Evolutionary conservation across 139 green algal genomes (phyloP).

Genomic region (Haematococcus lacustris): DNA sequence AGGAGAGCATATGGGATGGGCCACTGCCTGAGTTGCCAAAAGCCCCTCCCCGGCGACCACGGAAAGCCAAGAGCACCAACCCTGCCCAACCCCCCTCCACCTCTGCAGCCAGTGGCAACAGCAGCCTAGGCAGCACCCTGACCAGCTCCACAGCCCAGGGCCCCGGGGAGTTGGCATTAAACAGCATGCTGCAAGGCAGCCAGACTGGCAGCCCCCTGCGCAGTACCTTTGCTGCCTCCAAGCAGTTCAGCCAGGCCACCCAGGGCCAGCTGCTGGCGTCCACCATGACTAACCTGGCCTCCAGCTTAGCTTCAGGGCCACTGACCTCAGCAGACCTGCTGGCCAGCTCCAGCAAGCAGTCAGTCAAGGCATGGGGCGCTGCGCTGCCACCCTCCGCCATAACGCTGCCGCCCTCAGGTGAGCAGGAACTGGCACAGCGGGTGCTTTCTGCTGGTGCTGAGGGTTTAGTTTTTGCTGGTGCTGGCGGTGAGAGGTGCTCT

Average conservation of each 20-base stretch:
- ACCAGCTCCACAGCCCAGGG: too few species aligned
- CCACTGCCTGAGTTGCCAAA: constrained; percentile 17
- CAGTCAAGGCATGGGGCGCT: constrained; percentile 17
- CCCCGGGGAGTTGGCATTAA: too few species aligned
- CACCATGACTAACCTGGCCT: not conserved
- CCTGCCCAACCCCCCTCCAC: not conserved
- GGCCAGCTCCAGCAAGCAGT: not conserved
- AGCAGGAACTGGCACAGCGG: not conserved
- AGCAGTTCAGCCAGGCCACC: constrained; percentile 11
- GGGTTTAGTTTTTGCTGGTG: not conserved
- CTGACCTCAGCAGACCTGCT: not conserved
- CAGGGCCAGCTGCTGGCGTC: constrained; percentile 15
- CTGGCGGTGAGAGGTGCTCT: not conserved
- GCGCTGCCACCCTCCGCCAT: constrained; percentile 22
- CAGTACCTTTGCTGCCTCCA: constrained; percentile 6
- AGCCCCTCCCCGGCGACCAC: not conserved
- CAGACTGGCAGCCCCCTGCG: not conserved
- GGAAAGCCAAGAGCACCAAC: not conserved
- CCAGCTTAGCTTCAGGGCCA: not conserved
- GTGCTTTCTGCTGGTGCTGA: not conserved
- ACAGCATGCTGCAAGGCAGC: not conserved
- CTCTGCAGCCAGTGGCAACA: not conserved
- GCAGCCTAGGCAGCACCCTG: not conserved
- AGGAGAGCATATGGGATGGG: constrained; percentile 14
- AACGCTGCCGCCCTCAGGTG: constrained; percentile 12